Conservation (phyloP, 805 yeast species). For the Alloascoidea africana region DNA sequence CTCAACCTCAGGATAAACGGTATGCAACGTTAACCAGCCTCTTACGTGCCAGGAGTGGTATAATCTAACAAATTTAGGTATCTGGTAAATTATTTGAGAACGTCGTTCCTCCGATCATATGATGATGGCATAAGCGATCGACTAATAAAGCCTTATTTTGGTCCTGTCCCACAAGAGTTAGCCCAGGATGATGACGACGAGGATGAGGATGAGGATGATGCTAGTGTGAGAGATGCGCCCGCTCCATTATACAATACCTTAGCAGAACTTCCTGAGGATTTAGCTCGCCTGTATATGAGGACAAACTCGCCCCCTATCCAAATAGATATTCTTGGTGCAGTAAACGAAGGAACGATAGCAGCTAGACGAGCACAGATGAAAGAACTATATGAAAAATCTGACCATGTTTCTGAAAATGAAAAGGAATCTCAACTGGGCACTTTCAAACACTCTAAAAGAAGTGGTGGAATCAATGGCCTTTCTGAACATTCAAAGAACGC, state of each 20-base stretch:
- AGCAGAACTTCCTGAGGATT: neutral
- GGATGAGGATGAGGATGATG: no score
- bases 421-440: no score
- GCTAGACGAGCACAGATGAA: no score
- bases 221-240: neutral
- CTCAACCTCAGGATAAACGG: no score
- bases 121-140: constrained; percentile 11
- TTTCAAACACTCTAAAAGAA: no score
- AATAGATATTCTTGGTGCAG: neutral
- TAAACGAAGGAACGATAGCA: neutral
- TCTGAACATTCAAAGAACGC: no score
- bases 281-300: neutral
- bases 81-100: constrained; percentile 15
- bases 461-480: no score
- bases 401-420: no score
- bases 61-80: constrained; percentile 11
- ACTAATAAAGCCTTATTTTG: neutral
- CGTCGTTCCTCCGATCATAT: constrained; percentile 13
- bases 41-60: no score
- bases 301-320: neutral
- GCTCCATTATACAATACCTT: neutral
- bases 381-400: no score
- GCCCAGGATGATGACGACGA: neutral
- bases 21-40: no score
- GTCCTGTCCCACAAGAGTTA: neutral